Percentiles rank a stretch among this genome's conserved stretches.
Evolutionary conservation across 345 rosid genomes (phyloP).

Genomic region (Erodium maritimum): DNA sequence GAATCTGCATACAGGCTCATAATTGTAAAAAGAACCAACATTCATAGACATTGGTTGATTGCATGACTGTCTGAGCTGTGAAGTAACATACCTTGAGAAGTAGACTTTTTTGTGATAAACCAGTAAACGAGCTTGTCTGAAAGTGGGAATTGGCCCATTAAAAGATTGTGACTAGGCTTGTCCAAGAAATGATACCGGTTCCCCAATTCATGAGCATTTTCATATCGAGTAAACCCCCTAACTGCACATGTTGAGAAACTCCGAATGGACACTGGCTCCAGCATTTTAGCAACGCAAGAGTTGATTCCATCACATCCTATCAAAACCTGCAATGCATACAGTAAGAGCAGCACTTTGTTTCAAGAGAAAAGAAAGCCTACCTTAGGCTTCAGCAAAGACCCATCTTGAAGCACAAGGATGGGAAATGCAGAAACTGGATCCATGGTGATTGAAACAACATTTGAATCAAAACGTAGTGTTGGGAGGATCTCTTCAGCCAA

Average conservation of each 20-base stretch:
- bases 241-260: not conserved
- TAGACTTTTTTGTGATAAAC: constrained; percentile 14
- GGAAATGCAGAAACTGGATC: constrained; percentile 11
- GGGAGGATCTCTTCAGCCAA: constrained; percentile 32
- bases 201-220: constrained; percentile 5
- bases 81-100: constrained; percentile 25
- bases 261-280: not conserved
- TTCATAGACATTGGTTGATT: no score
- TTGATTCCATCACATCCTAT: constrained; percentile 11
- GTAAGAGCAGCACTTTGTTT: not conserved
- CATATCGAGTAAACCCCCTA: constrained; percentile 6
- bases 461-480: constrained; percentile 24
- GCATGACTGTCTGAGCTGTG: no score
- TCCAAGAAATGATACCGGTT: not conserved
- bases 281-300: not conserved
- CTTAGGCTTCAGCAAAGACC: constrained; percentile 16
- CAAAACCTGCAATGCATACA: constrained; percentile 3
- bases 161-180: not conserved
- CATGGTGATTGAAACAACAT: constrained; percentile 10
- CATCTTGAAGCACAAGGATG: constrained; percentile 15
- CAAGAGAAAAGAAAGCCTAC: constrained; percentile 1
- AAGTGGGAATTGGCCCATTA: constrained; percentile 17
- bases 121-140: constrained; percentile 14
- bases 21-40: not conserved
- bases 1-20: constrained; percentile 7